Evolutionary conservation across 805 yeast species (phyloP), one percentile per base, ranked within the genome.

Genomic region (Ogataea polymorpha): DNA sequence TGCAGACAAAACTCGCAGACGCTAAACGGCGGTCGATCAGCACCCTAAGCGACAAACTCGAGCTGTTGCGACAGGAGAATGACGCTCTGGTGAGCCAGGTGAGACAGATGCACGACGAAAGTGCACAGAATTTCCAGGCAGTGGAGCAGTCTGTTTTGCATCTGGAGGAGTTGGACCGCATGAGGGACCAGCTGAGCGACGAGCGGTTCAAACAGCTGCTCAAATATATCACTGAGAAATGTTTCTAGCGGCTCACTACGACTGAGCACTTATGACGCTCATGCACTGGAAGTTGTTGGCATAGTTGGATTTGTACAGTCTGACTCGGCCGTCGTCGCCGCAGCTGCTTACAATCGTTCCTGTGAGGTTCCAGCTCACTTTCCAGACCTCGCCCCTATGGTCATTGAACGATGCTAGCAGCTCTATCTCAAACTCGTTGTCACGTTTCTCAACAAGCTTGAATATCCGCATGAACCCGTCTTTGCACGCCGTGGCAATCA

Each of bases 401-500:
- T 62, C 66, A 38, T 58, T 59, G 31, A 59, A 59, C n/a, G 56
- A 38, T 16, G 56, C 52, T n/a, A 61, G 28, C 21, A 55, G 39
- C 25, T 53, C 55, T 9, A 62, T 50, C 5, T 54, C 47, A 24
- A 58, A 53, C 10, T 32, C 40, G 7, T 44, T 39, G 10, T 45
- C 44, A 9, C 43, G 45, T 17, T 47, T 51, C 45, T 82, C 89
- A 4, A 70, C 68, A 5, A 89, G 69, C 61, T 85, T 86, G 71
- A 82, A 91, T 3, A 93, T 82, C 39, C 98, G 75, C 9, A 93
- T 89, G 55, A 71, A 79, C 1, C 98, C 99, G 61, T 93, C 99
- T 60, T 89, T 89, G 59, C 96, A 89, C 5, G 95, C 98, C 0
- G 98, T 91, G 1, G 99, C 98, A 31, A 93, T 71, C 35, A 90